Conservation (phyloP, 1,284 basidiomycete species). For the Ganoderma leucocontextum region DNA sequence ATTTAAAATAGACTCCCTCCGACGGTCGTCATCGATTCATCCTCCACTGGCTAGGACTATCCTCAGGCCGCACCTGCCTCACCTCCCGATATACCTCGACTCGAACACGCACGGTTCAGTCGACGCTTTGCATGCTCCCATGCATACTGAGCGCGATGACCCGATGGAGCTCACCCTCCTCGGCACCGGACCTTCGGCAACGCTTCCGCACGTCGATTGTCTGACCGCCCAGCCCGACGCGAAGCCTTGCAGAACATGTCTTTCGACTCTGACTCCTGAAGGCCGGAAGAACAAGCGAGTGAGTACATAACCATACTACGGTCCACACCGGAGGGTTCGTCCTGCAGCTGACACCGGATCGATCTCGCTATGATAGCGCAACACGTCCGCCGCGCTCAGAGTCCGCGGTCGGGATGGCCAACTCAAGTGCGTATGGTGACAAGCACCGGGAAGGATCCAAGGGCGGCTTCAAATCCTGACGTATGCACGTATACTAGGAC, state of each 20-base stretch:
- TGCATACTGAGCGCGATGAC: too few species aligned
- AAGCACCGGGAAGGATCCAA: neutral
- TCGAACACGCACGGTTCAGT: too few species aligned
- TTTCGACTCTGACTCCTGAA: conserved; percentile 66
- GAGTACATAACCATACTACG: conserved; percentile 13
- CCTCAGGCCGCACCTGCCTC: too few species aligned
- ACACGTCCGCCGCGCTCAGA: conserved; percentile 74
- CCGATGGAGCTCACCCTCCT: conserved; percentile 72
- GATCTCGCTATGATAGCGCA: conserved; percentile 49
- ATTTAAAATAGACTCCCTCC: too few species aligned
- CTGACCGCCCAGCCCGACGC: conserved; percentile 62
- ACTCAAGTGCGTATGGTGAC: conserved; percentile 55
- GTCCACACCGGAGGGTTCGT: too few species aligned
- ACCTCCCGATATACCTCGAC: too few species aligned
- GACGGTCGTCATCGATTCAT: too few species aligned
- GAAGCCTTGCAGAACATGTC: conserved; percentile 67
- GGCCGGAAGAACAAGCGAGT: conserved; percentile 77
- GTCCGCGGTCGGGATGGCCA: conserved; percentile 58
- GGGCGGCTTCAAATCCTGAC: neutral
- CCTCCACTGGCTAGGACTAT: too few species aligned
- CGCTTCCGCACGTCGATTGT: conserved; percentile 70
- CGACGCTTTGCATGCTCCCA: too few species aligned
- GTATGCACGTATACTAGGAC: conserved; percentile 50
- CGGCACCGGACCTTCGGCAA: conserved; percentile 79
- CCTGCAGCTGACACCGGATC: too few species aligned